Base-by-base conservation (phyloP, 306 rosid species). In the Chamaecrista fasciculata region DNA sequence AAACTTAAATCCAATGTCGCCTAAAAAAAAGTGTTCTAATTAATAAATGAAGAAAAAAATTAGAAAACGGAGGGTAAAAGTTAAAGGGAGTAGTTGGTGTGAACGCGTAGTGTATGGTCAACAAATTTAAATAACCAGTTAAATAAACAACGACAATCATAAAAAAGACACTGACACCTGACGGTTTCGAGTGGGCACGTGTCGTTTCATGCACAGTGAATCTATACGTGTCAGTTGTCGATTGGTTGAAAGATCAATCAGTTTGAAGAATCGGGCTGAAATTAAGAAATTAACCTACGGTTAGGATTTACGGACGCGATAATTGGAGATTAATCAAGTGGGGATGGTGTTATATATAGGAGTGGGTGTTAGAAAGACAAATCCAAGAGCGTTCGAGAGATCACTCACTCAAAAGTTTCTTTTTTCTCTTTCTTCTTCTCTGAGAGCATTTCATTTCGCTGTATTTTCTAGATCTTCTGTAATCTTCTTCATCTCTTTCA, bases 351-450 rank as follows among this genome's bases (percentile, higher is more conserved):
- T 89, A 89, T 85, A 85, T 75, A 87, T 60, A 0, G 43, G 66
- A 48, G 37, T 2, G 70, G 52, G 33, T n/a, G 67, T 31, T 4
- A 1, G 31, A 6, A 6, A 42, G 31, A 2, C 37, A 62, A 79
- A 72, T 49, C 79, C 85, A 62, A 80, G 97, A 80, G 91, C 72
- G 96, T 61, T 29, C 0, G 91, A 81, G 96, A 74, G 89, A 58
- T 70, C n/a, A 31, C 46, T 52, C 80, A 76, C 76, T 3, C 1
- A 57, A 39, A 53, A n/a, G n/a, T 50, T 43, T 25, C 0, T 6
- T 6, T 59, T 53, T 18, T 9, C 18, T 21, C 48, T 56, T 3
- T 48, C 20, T n/a, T n/a, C n/a, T n/a, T 6, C 14, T 5, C 19
- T 19, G 62, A 8, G 44, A 33, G 65, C 65, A 46, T 62, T 53